Evolutionary conservation across 805 yeast genomes (phyloP), one percentile per base, ranked within the genome.

Genomic region (Lipomyces chichibuensis): DNA sequence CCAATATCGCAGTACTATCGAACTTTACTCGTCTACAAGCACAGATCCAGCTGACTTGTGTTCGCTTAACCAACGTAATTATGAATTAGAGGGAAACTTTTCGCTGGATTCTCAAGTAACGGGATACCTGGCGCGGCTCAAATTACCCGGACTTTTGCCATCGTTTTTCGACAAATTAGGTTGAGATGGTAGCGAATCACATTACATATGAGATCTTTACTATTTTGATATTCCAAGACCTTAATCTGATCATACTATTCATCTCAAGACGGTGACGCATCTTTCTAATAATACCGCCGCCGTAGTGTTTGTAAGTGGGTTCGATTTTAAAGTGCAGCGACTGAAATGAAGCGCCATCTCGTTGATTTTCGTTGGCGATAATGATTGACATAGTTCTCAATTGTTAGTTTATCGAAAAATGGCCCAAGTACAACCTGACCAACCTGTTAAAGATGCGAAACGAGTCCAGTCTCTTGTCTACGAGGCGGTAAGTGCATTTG

Each of bases 401-500:
- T 17, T 3, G 13, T 17, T 43, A 43, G 49, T 7, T 23, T 9
- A 17, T 43, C 23, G 49, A n/a, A 43, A 17, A 43, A 43, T 43
- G 49, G 49, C 49, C 49, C 23, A 17, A 43, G 49, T 7, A 43
- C 49, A 5, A 43, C 49, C 49, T 6, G 49, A 43, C 14, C 49
- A 43, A 2, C 23, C 49, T 2, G 49, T 43, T n/a, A 43, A 43
- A 43, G 49, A 43, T 43, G 49, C 49, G 11, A 43, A 43, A n/a
- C 27, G 69, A 32, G 62, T 64, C 32, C 55, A 56, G 65, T 2
- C 55, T 32, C 60, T 64, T 43, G 51, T 66, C 35, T 37, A 57
- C 62, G 69, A 66, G 29, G 54, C 61, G 25, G 69, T 66, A 60
- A 13, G 69, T 52, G 11, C 25, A 20, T 13, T 49, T 37, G 39